Conservation (phyloP, 441 rosid genomes). For the Croton setiger region DNA sequence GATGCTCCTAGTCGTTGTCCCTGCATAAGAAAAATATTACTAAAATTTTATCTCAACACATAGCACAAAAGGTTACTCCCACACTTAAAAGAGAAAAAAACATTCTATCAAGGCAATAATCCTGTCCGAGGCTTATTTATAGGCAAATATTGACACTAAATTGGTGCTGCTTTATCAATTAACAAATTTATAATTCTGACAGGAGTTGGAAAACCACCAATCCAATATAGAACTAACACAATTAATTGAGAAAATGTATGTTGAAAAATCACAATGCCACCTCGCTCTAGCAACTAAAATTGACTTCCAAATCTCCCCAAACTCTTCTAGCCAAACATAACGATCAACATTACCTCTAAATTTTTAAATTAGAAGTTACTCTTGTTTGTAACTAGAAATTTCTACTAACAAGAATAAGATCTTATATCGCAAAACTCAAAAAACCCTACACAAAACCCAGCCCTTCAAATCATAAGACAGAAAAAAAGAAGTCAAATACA, state of each 20-base stretch:
- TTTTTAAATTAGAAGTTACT: no score
- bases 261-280: no score
- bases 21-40: constrained; percentile 26
- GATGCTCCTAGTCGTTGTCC: constrained; percentile 36
- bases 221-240: neutral
- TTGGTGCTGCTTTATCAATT: neutral
- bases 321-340: no score
- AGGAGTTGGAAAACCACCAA: neutral
- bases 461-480: neutral
- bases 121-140: neutral
- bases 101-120: neutral
- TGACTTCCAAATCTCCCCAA: neutral
- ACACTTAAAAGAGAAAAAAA: neutral
- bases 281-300: neutral
- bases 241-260: neutral
- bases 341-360: no score
- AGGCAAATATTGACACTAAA: neutral
- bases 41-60: neutral
- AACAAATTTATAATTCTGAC: neutral
- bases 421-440: neutral
- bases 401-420: neutral
- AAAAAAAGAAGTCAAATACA: neutral
- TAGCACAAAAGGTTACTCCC: no score
- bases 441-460: no score
- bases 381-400: no score